These are phyloP conservation scores for Monosporascus sp. DNA, from an alignment of 2,329 filamentous ascomycete species.

Conservation along the genomic window DNA sequence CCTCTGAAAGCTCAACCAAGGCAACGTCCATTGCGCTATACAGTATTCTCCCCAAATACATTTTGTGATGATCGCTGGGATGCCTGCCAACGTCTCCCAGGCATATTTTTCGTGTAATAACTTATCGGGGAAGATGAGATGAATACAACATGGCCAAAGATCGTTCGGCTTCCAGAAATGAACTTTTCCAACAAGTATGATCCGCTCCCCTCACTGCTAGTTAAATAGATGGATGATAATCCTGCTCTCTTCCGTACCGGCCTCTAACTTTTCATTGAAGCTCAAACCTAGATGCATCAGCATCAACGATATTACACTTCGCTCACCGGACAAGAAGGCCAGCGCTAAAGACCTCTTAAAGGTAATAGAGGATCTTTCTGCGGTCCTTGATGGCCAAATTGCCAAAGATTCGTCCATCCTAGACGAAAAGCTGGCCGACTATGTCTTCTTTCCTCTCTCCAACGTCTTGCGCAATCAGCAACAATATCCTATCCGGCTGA, in stretches of 20 bases:
- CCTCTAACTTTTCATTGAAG: conserved; percentile 29
- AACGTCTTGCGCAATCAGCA: conserved; percentile 76
- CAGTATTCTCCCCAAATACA: not conserved
- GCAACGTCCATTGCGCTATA: no score
- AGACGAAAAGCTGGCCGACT: conserved; percentile 83
- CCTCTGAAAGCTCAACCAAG: no score
- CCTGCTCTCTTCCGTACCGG: not conserved
- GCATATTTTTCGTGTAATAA: no score
- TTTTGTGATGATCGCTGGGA: not conserved
- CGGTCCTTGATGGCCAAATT: conserved; percentile 40
- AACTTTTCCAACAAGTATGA: conserved; percentile 27
- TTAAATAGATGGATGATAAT: not conserved
- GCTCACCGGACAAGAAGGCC: conserved; percentile 36
- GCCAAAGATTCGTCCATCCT: conserved; percentile 44
- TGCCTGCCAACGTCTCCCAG: not conserved
- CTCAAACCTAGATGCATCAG: conserved; percentile 58
- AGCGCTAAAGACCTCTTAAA: conserved; percentile 38
- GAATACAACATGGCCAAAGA: conserved; percentile 17
- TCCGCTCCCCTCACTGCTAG: not conserved
- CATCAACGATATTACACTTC: conserved; percentile 52
- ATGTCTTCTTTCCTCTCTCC: conserved; percentile 88
- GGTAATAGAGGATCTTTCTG: conserved; percentile 39
- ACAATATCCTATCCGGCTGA: conserved; percentile 61
- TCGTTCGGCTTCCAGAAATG: conserved; percentile 18
- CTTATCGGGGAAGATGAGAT: conserved; percentile 6